phyloP scores from a whole-genome alignment of 176 grass and related monocot genomes.

The Avena eriantha region DNA sequence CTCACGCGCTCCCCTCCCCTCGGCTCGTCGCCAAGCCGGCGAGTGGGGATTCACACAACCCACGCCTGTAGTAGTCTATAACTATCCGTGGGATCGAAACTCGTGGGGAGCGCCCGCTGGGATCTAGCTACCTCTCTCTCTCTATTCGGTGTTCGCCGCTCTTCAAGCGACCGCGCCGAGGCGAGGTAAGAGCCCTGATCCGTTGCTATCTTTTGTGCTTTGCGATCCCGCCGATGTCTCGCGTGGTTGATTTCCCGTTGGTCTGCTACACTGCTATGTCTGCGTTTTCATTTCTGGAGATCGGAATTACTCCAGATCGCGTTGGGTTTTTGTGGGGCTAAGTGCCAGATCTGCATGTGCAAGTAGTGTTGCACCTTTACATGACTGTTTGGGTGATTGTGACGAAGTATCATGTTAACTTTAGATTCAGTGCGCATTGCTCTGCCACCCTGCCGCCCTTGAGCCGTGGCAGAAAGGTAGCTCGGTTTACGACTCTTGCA shows the following conservation, averaged over 20 bases:
- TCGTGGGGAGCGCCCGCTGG: neutral
- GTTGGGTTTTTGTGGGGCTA: neutral
- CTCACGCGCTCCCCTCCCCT: neutral
- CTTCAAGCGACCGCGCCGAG: neutral
- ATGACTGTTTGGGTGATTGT: neutral
- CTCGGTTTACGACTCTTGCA: conserved; percentile 30
- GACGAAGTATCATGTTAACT: neutral
- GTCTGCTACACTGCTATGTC: neutral
- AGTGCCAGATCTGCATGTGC: conserved; percentile 40
- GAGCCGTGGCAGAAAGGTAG: conserved; percentile 43
- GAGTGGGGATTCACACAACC: neutral
- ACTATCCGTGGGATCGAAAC: neutral
- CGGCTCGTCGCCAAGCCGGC: neutral
- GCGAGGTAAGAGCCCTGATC: neutral
- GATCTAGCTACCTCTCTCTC: neutral
- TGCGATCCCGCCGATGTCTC: neutral
- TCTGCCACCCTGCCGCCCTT: conserved; percentile 23
- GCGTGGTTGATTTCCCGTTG: neutral
- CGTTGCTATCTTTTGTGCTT: neutral
- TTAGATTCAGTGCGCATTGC: conserved; percentile 35
- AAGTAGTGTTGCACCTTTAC: conserved; percentile 25
- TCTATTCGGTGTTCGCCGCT: neutral
- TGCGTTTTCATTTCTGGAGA: neutral
- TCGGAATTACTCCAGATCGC: conserved; percentile 45
- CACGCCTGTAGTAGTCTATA: neutral